phyloP scores from a whole-genome alignment of 805 yeast genomes.

The Zygoascus flipseniorum region DNA sequence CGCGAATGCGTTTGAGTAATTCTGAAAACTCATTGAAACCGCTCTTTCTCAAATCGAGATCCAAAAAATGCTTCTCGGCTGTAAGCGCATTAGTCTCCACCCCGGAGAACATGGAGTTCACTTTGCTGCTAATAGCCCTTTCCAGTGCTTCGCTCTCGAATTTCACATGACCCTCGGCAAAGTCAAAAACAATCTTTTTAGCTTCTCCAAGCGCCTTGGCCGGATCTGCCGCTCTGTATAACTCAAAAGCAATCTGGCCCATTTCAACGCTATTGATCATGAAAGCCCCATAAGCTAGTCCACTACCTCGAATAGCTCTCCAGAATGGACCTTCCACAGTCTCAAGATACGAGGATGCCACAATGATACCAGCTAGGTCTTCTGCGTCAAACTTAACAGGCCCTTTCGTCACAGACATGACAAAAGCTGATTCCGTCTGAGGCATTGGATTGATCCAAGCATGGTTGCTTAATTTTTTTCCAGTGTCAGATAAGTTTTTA shows the following conservation, averaged over 20 bases:
- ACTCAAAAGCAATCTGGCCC: conserved; percentile 55
- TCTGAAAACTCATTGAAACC: conserved; percentile 55
- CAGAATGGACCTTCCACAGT: conserved; percentile 96
- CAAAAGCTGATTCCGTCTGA: conserved; percentile 73
- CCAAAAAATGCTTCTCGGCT: conserved; percentile 56
- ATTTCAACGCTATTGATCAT: conserved; percentile 52
- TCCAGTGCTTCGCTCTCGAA: conserved; percentile 55
- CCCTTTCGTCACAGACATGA: conserved; percentile 50
- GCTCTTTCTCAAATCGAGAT: conserved; percentile 56
- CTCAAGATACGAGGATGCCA: conserved; percentile 68
- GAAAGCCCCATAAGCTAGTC: conserved; percentile 83
- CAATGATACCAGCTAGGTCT: conserved; percentile 61
- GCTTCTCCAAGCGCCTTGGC: conserved; percentile 50
- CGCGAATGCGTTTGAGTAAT: conserved; percentile 45
- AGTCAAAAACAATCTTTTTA: conserved; percentile 52
- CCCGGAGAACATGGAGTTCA: conserved; percentile 57
- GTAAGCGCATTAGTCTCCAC: conserved; percentile 61
- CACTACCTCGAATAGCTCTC: conserved; percentile 92
- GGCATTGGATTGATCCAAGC: conserved; percentile 68
- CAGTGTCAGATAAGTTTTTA: conserved; percentile 44
- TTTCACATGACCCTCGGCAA: conserved; percentile 42
- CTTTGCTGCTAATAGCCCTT: conserved; percentile 70
- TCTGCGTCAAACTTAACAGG: conserved; percentile 46
- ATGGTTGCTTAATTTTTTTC: conserved; percentile 40
- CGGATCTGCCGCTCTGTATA: conserved; percentile 82